Percentiles rank a stretch among this genome's conserved stretches.
Evolutionary conservation across 1,139 yeast species (phyloP).

Genomic region (Lodderomyces jiufengensis): DNA sequence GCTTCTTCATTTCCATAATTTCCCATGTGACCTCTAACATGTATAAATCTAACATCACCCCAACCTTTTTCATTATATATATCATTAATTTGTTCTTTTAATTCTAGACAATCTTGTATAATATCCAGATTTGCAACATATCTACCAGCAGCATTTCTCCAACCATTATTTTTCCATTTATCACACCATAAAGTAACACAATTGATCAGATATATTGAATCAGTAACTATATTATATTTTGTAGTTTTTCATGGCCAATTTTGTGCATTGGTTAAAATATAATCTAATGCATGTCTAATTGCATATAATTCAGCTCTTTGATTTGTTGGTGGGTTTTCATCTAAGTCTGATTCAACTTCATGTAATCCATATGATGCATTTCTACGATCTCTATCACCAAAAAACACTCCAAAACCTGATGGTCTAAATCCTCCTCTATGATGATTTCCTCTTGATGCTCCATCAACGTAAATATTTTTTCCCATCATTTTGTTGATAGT

Average conservation of each 20-base stretch:
- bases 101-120: constrained; percentile 29
- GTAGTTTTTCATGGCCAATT: constrained; percentile 9
- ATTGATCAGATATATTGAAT: constrained; percentile 54
- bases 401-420: constrained; percentile 70
- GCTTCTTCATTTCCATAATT: constrained; percentile 71
- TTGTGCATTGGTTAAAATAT: constrained; percentile 31
- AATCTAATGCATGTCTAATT: constrained; percentile 49
- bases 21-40: constrained; percentile 76
- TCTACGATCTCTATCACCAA: constrained; percentile 51
- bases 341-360: constrained; percentile 22
- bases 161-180: constrained; percentile 53
- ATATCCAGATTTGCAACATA: constrained; percentile 52
- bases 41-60: constrained; percentile 37
- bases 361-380: constrained; percentile 51
- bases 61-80: constrained; percentile 24
- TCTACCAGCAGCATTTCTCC: constrained; percentile 42
- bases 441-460: constrained; percentile 62
- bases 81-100: constrained; percentile 27
- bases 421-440: constrained; percentile 44
- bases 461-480: constrained; percentile 74
- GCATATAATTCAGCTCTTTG: constrained; percentile 81
- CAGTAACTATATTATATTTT: constrained; percentile 44
- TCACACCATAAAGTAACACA: constrained; percentile 48
- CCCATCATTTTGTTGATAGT: not conserved
- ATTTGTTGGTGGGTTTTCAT: constrained; percentile 52